These are phyloP conservation scores for Artemisia annua DNA, from an alignment of 129 eudicot species.

Conservation along the genomic window DNA sequence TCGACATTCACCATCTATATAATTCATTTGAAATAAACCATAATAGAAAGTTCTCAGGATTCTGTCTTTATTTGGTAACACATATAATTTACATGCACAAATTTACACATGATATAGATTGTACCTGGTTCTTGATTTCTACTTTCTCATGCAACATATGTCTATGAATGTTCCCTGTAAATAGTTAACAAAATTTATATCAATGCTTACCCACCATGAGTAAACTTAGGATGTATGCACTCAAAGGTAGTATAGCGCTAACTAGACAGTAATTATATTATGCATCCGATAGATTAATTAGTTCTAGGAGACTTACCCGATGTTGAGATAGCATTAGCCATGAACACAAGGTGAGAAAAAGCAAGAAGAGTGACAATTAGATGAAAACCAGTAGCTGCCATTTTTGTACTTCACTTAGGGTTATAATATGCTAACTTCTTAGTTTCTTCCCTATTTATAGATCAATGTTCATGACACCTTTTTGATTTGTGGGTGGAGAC, in stretches of 20 bases:
- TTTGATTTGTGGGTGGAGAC: slow-evolving; percentile 47
- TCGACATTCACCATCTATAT: slow-evolving; percentile 30
- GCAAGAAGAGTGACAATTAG: slow-evolving; percentile 42
- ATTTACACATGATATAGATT: slow-evolving; percentile 11
- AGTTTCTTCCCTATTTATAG: slow-evolving; percentile 39
- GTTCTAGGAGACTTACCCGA: slow-evolving; percentile 30
- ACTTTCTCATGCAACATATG: slow-evolving; percentile 31
- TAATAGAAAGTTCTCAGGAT: background rate
- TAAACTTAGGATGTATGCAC: slow-evolving; percentile 8
- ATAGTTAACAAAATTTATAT: background rate
- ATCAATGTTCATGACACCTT: slow-evolving; percentile 26
- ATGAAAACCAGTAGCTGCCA: slow-evolving; percentile 38
- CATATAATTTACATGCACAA: slow-evolving; percentile 3
- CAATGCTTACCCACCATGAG: background rate
- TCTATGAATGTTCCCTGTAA: slow-evolving; percentile 33
- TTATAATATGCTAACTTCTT: slow-evolving; percentile 15
- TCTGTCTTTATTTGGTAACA: slow-evolving; percentile 10
- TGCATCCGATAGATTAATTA: background rate
- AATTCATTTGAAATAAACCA: slow-evolving; percentile 20
- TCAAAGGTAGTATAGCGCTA: background rate
- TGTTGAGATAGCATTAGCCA: slow-evolving; percentile 32
- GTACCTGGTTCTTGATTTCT: slow-evolving; percentile 40
- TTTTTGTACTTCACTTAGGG: slow-evolving; percentile 26
- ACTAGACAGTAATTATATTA: background rate
- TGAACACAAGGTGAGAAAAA: slow-evolving; percentile 38